Conservation (phyloP, 2,329 filamentous ascomycete genomes). For the Colletotrichum sp. region DNA sequence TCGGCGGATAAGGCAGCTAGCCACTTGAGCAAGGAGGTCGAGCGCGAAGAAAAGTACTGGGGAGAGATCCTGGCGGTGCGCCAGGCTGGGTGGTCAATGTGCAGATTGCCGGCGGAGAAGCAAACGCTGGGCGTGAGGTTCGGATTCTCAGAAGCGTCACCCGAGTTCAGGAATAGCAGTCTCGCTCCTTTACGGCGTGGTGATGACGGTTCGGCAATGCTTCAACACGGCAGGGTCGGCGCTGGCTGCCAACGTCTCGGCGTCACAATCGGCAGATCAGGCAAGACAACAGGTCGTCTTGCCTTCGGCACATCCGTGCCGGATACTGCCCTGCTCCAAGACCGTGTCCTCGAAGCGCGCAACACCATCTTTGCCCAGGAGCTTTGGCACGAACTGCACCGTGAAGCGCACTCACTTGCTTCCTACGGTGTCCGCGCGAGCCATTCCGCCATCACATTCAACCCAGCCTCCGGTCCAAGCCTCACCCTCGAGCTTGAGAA, state of each 20-base stretch:
- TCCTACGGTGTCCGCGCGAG: constrained; percentile 73
- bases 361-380: constrained; percentile 86
- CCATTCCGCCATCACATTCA: constrained; percentile 61
- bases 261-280: constrained; percentile 67
- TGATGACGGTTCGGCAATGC: constrained; percentile 74
- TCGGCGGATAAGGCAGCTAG: constrained; percentile 74
- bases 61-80: constrained; percentile 81
- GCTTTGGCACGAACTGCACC: constrained; percentile 86
- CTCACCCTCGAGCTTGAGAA: constrained; percentile 68
- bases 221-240: constrained; percentile 68
- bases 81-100: constrained; percentile 86
- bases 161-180: constrained; percentile 71
- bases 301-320: constrained; percentile 55
- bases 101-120: constrained; percentile 73
- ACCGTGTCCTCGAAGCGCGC: constrained; percentile 74
- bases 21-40: constrained; percentile 77
- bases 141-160: constrained; percentile 79
- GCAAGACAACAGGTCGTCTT: constrained; percentile 63
- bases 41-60: constrained; percentile 87
- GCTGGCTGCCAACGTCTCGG: constrained; percentile 65
- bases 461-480: constrained; percentile 56
- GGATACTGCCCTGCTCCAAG: constrained; percentile 66
- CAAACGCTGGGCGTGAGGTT: constrained; percentile 85
- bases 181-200: constrained; percentile 79
- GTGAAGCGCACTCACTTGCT: constrained; percentile 77